Base-by-base conservation (phyloP, 257 asterid genomes). In the Nicotiana tomentosiformis region DNA sequence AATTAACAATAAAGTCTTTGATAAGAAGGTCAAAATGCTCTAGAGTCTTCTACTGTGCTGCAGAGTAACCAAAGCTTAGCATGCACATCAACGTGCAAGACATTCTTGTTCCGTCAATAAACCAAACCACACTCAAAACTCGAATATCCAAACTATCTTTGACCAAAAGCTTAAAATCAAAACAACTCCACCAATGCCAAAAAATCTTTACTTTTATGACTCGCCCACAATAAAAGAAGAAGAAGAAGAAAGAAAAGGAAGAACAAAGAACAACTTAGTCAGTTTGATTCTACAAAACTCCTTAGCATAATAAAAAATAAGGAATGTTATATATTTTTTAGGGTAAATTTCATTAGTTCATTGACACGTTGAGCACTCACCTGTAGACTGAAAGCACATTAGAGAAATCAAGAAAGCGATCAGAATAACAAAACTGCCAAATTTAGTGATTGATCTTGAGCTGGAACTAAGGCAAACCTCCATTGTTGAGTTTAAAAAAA, bases 311-410 rank as follows among this genome's bases (percentile, higher is more conserved):
- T 43, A 43, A 43, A 43, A 39, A 39, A 43, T 3, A 43, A 43
- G 51, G 51, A 43, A 43, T 9, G 51, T 8, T 9, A 43, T 43
- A 43, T 43, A 43, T 2, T 18, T 18, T 4, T 0, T 33, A 35
- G 12, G 2, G 2, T 0, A 67, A 39, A 69, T 30, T 37, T 37
- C 5, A 69, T 7, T 68, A 37, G 32, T 5, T 67, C 30, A 10
- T 35, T 58, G 20, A 66, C 35, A 46, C 37, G 66, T 18, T 15
- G 26, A 7, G 8, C 17, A 82, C 80, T 82, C 66, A 84, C 89
- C 86, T 84, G 88, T 81, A 81, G 72, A 78, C 18, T 64, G 39
- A 70, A 72, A 55, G 81, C 81, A 53, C 67, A 85, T 64, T 62
- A 82, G 81, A 18, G 84, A 79, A 82, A 72, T 46, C 83, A 83